phyloP scores from a whole-genome alignment of 306 rosid species.

The Chamaecrista fasciculata region DNA sequence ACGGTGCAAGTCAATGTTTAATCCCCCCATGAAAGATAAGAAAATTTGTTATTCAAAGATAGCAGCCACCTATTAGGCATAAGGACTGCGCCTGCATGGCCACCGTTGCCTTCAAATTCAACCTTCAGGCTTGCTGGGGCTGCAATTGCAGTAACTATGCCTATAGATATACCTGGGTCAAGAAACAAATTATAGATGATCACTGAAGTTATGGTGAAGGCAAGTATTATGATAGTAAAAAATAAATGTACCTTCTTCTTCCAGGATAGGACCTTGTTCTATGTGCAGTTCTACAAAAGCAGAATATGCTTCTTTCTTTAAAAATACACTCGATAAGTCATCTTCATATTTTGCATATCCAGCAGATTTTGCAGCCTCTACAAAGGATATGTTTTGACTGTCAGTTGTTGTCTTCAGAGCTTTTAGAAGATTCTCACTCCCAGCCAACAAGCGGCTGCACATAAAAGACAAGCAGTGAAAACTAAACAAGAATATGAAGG shows the following conservation, averaged over 20 bases:
- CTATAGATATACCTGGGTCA: slow-evolving; percentile 66
- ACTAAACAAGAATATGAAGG: slow-evolving; percentile 9
- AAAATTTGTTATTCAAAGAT: slow-evolving; percentile 6
- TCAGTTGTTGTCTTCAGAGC: slow-evolving; percentile 68
- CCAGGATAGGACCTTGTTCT: slow-evolving; percentile 93
- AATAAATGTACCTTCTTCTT: slow-evolving; percentile 69
- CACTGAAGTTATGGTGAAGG: slow-evolving; percentile 7
- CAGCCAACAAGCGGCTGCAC: slow-evolving; percentile 83
- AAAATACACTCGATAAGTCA: slow-evolving; percentile 64
- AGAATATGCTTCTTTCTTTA: slow-evolving; percentile 74
- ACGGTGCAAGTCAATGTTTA: slow-evolving; percentile 1
- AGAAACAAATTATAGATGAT: slow-evolving; percentile 16
- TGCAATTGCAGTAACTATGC: slow-evolving; percentile 91
- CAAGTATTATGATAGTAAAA: not conserved
- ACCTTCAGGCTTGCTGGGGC: slow-evolving; percentile 93
- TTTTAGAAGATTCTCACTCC: slow-evolving; percentile 63
- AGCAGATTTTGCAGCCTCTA: slow-evolving; percentile 77
- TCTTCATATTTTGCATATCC: slow-evolving; percentile 63
- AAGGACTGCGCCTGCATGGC: slow-evolving; percentile 94
- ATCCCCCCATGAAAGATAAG: not conserved
- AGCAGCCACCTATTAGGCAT: slow-evolving; percentile 78
- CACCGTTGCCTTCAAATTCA: slow-evolving; percentile 92
- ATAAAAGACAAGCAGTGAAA: slow-evolving; percentile 24
- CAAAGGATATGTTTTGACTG: slow-evolving; percentile 71
- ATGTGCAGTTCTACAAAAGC: slow-evolving; percentile 94